These are phyloP conservation scores for Spencermartinsiella ligniputridi DNA, from an alignment of 1,139 yeast genomes.

Conservation along the genomic window DNA sequence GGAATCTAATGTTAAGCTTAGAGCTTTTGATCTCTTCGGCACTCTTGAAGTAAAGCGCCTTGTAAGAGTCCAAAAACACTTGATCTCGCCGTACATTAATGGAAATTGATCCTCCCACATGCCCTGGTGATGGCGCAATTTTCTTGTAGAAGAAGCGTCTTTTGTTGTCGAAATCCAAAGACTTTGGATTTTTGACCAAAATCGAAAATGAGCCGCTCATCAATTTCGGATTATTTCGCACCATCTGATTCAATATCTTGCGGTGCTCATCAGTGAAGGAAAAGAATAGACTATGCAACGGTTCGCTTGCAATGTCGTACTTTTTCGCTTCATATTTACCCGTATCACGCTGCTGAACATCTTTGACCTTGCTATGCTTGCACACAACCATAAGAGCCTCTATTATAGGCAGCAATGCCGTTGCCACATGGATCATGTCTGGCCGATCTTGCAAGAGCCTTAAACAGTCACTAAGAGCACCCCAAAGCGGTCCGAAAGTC, in stretches of 20 bases:
- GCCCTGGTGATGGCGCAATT: slow-evolving; percentile 5
- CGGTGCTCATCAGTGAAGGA: slow-evolving; percentile 89
- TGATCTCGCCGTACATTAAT: slow-evolving; percentile 81
- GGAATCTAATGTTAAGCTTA: slow-evolving; percentile 73
- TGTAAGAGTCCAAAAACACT: slow-evolving; percentile 86
- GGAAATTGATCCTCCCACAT: slow-evolving; percentile 41
- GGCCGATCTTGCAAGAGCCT: slow-evolving; percentile 40
- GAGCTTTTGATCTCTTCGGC: slow-evolving; percentile 71
- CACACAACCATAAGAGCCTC: slow-evolving; percentile 95
- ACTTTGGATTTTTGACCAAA: slow-evolving; percentile 83
- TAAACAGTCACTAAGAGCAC: slow-evolving; percentile 74
- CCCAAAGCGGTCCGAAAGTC: slow-evolving; percentile 80
- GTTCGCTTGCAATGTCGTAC: slow-evolving; percentile 67
- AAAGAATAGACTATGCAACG: slow-evolving; percentile 75
- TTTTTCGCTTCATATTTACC: slow-evolving; percentile 54
- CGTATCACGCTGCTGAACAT: slow-evolving; percentile 37
- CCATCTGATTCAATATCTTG: slow-evolving; percentile 86
- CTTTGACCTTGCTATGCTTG: slow-evolving; percentile 75
- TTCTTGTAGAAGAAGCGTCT: slow-evolving; percentile 78
- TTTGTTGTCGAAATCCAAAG: slow-evolving; percentile 92
- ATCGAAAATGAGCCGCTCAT: slow-evolving; percentile 97
- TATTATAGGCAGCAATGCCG: slow-evolving; percentile 78
- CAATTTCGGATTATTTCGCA: slow-evolving; percentile 81
- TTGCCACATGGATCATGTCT: slow-evolving; percentile 63
- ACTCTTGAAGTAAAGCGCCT: slow-evolving; percentile 76